phyloP scores from a whole-genome alignment of 345 rosid genomes.

The Euphorbia lathyris region DNA sequence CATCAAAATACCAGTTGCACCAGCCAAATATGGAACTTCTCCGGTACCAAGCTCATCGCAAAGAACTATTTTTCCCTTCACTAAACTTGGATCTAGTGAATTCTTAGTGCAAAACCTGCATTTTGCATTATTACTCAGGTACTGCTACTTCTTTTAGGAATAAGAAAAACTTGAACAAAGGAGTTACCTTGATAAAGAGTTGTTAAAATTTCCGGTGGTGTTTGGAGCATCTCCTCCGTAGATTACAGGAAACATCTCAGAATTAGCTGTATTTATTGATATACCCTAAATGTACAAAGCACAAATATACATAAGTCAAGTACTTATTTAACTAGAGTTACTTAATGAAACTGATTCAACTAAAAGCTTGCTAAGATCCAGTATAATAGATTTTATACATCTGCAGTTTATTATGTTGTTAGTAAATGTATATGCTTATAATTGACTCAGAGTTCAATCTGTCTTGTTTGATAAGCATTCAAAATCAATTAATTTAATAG shows the following conservation, averaged over 20 bases:
- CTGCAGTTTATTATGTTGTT: too few relatives aligned
- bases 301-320: too few relatives aligned
- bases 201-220: background rate
- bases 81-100: constrained; percentile 24
- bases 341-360: too few relatives aligned
- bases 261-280: constrained; percentile 22
- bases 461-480: too few relatives aligned
- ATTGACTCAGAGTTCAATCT: too few relatives aligned
- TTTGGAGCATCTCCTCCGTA: constrained; percentile 32
- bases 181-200: constrained; percentile 21
- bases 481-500: too few relatives aligned
- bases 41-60: constrained; percentile 16
- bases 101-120: constrained; percentile 18
- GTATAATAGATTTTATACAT: too few relatives aligned
- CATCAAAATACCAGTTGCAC: constrained; percentile 32
- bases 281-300: constrained; percentile 15
- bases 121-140: background rate
- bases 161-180: too few relatives aligned
- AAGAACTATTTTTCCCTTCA: constrained; percentile 37
- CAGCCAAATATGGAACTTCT: constrained; percentile 19
- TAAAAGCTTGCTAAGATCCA: too few relatives aligned
- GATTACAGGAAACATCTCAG: constrained; percentile 21
- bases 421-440: too few relatives aligned
- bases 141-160: too few relatives aligned
- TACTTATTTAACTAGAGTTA: too few relatives aligned